A percentile compares a stretch with the other conserved stretches of the same genome.
phyloP scores from a whole-genome alignment of 495 filamentous ascomycete genomes.

The Symbiotaphrina buchneri region DNA sequence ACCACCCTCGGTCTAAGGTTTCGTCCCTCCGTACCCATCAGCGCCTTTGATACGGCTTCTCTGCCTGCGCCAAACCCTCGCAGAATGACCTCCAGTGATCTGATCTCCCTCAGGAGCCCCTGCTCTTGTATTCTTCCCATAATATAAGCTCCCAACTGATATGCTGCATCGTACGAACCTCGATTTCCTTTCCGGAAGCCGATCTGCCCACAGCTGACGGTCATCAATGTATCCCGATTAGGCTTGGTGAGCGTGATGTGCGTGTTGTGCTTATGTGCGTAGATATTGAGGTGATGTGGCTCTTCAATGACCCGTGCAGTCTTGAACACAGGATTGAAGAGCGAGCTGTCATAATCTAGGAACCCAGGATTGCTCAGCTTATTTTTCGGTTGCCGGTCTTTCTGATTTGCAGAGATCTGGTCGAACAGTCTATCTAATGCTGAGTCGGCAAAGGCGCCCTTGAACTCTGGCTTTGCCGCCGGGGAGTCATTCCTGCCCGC shows the following conservation, averaged over 20 bases:
- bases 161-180: conserved; percentile 76
- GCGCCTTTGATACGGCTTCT: conserved; percentile 71
- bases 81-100: conserved; percentile 51
- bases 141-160: conserved; percentile 62
- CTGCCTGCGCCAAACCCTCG: conserved; percentile 69
- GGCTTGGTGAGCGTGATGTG: conserved; percentile 74
- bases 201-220: conserved; percentile 56
- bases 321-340: neutral
- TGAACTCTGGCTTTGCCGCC: too few relatives aligned
- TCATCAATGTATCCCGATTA: conserved; percentile 52
- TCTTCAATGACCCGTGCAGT: neutral
- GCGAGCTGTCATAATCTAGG: too few relatives aligned
- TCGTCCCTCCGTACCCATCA: conserved; percentile 68
- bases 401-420: too few relatives aligned
- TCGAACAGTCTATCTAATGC: too few relatives aligned
- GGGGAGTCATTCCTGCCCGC: too few relatives aligned
- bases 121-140: conserved; percentile 57
- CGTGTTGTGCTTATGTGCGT: conserved; percentile 72
- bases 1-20: conserved; percentile 42
- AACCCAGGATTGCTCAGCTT: too few relatives aligned
- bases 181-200: conserved; percentile 65
- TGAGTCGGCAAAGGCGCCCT: too few relatives aligned
- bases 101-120: conserved; percentile 34
- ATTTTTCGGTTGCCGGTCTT: too few relatives aligned
- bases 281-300: conserved; percentile 74